phyloP scores from a whole-genome alignment of 164 flowering plant species.

The Magnolia sinica region DNA sequence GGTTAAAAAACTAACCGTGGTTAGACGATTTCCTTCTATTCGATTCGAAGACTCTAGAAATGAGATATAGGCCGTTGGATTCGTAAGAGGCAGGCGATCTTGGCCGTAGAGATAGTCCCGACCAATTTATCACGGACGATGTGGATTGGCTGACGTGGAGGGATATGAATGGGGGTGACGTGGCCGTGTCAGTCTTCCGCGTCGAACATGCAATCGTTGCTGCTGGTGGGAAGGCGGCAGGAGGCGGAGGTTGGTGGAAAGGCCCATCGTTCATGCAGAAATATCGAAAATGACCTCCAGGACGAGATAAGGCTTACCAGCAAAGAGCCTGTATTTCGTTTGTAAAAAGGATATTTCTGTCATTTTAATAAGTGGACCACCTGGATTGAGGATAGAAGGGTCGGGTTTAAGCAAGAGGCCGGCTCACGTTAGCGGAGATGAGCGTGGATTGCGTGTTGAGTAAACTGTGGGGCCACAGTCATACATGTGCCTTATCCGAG shows the following conservation, averaged over 20 bases:
- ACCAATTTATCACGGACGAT: background rate
- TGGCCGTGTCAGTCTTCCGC: background rate
- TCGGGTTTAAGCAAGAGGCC: too few species aligned
- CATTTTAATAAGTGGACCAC: too few species aligned
- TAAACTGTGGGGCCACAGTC: too few species aligned
- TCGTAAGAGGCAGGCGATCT: background rate
- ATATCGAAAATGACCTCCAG: background rate
- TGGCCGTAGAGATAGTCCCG: background rate
- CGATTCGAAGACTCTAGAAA: background rate
- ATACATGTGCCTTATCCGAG: too few species aligned
- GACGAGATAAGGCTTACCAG: too few species aligned
- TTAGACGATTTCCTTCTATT: background rate
- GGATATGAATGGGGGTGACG: background rate
- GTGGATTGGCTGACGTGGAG: background rate
- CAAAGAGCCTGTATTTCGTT: too few species aligned
- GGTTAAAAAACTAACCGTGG: conserved; percentile 10
- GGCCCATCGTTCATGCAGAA: background rate
- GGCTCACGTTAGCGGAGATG: too few species aligned
- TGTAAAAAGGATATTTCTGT: too few species aligned
- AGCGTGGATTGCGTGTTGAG: too few species aligned
- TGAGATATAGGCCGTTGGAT: background rate
- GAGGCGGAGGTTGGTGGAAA: background rate
- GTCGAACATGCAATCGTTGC: background rate
- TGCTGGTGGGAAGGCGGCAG: background rate
- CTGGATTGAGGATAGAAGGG: too few species aligned